These are phyloP conservation scores for Pichiaceae sp. DNA, from an alignment of 1,139 yeast genomes.

Conservation along the genomic window DNA sequence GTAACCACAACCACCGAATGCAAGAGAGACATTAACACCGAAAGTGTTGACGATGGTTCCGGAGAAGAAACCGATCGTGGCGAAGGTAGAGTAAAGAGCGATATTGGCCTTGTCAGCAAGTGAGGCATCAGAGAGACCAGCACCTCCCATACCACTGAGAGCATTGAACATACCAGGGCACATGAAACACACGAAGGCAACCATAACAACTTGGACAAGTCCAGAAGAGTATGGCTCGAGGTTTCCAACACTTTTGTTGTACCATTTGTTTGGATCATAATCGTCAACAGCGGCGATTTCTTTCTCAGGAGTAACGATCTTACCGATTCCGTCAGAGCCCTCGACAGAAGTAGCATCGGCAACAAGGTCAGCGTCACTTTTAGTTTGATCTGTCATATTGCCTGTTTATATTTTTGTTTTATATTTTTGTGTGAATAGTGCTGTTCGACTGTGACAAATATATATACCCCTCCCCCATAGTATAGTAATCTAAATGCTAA, in stretches of 20 bases:
- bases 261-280: conserved; percentile 25
- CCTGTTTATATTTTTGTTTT: too few species aligned
- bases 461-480: too few species aligned
- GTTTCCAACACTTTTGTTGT: conserved; percentile 26
- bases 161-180: conserved; percentile 56
- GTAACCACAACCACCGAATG: conserved; percentile 51
- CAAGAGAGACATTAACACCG: conserved; percentile 40
- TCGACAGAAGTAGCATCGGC: too few species aligned
- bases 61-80: conserved; percentile 50
- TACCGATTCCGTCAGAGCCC: too few species aligned
- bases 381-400: too few species aligned
- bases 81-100: conserved; percentile 50
- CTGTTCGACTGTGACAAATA: too few species aligned
- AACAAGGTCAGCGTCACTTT: too few species aligned
- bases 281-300: background rate
- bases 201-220: conserved; percentile 36
- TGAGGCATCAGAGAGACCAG: conserved; percentile 30
- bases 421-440: too few species aligned
- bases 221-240: conserved; percentile 34
- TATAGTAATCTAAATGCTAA: too few species aligned
- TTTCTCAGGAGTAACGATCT: too few species aligned
- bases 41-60: conserved; percentile 50
- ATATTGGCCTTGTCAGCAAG: conserved; percentile 46
- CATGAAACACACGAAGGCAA: conserved; percentile 43
- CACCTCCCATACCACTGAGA: conserved; percentile 45